Conservation (phyloP, 1,284 basidiomycete species). For the Leccinum cinnamomeum region DNA sequence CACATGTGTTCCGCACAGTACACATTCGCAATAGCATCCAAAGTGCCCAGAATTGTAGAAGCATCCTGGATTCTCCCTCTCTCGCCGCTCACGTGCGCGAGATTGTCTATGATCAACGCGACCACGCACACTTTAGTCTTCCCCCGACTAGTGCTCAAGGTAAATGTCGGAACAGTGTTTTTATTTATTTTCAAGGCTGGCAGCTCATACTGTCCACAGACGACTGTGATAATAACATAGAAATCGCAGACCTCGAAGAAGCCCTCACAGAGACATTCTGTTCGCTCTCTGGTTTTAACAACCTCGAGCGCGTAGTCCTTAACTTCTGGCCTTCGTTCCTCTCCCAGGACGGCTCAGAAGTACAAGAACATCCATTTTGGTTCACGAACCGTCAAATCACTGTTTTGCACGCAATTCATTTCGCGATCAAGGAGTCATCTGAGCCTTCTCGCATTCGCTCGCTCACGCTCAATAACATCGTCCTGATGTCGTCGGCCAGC, state of each 20-base stretch:
- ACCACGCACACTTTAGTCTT: background rate
- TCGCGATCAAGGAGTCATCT: constrained; percentile 15
- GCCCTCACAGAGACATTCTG: background rate
- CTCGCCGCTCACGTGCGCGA: constrained; percentile 29
- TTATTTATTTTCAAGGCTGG: background rate
- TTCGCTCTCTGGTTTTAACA: background rate
- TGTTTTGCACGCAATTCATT: constrained; percentile 28
- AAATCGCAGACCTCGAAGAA: background rate
- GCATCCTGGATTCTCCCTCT: constrained; percentile 23
- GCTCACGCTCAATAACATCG: constrained; percentile 29
- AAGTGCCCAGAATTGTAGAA: constrained; percentile 28
- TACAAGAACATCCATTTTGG: constrained; percentile 33
- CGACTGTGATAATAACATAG: background rate
- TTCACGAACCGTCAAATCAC: constrained; percentile 31
- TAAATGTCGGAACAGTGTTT: background rate
- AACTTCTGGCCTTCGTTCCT: constrained; percentile 35
- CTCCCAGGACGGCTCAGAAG: constrained; percentile 27
- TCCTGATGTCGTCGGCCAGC: constrained; percentile 22
- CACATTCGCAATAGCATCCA: constrained; percentile 28
- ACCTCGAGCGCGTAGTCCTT: constrained; percentile 20
- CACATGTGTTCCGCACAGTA: constrained; percentile 22
- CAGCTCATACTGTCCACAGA: background rate
- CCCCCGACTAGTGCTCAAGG: background rate
- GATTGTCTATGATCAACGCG: constrained; percentile 24
- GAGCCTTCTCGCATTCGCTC: constrained; percentile 24